Percentiles rank a stretch among this genome's conserved stretches.
Evolutionary conservation across 306 rosid species (phyloP).

Genomic region (Comarum palustre): DNA sequence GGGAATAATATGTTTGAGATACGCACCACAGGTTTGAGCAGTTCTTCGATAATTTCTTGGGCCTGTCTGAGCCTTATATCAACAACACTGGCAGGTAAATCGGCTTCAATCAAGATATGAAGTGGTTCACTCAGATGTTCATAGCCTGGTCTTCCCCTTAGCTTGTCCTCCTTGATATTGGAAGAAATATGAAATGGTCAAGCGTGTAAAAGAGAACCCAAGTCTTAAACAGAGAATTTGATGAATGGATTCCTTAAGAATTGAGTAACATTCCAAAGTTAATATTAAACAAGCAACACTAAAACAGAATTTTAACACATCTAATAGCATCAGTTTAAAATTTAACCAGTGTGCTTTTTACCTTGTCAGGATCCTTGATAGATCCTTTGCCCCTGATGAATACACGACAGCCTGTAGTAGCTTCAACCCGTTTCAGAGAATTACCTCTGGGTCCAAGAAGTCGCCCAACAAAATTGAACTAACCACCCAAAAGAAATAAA

Average conservation of each 20-base stretch:
- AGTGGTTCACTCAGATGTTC: slow-evolving; percentile 92
- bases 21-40: slow-evolving; percentile 94
- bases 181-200: slow-evolving; percentile 12
- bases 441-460: slow-evolving; percentile 96
- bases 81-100: slow-evolving; percentile 78
- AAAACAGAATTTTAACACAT: slow-evolving; percentile 7
- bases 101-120: slow-evolving; percentile 89
- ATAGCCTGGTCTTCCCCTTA: slow-evolving; percentile 94
- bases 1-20: slow-evolving; percentile 21
- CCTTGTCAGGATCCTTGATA: slow-evolving; percentile 84
- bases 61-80: slow-evolving; percentile 93
- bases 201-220: slow-evolving; percentile 13
- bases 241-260: slow-evolving; percentile 11
- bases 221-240: background rate
- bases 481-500: slow-evolving; percentile 32
- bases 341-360: slow-evolving; percentile 19
- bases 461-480: slow-evolving; percentile 98
- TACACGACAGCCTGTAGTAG: slow-evolving; percentile 90
- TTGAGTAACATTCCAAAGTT: background rate
- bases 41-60: slow-evolving; percentile 88
- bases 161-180: slow-evolving; percentile 77
- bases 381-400: slow-evolving; percentile 93
- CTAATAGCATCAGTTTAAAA: slow-evolving; percentile 2
- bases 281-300: background rate
- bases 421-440: slow-evolving; percentile 95